Evolutionary conservation across 306 rosid species (phyloP).

Genomic region (Dalbergia cultrata): DNA sequence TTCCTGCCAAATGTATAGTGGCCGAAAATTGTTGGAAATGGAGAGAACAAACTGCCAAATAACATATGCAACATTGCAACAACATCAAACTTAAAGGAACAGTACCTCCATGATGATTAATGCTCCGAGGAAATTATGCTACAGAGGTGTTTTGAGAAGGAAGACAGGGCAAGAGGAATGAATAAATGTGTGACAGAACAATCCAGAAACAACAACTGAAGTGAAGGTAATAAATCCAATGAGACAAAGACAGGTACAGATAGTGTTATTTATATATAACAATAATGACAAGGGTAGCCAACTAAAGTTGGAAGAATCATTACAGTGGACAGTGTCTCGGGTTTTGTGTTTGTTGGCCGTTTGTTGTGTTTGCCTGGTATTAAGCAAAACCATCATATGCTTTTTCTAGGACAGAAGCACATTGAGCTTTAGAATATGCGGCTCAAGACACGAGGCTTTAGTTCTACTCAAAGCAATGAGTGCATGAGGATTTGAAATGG

Average conservation of each 20-base stretch:
- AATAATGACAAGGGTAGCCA: conserved; percentile 33
- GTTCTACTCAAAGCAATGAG: conserved; percentile 59
- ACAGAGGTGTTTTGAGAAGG: conserved; percentile 27
- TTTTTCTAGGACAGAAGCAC: conserved; percentile 48
- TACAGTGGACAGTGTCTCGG: conserved; percentile 43
- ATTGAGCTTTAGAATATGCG: conserved; percentile 42
- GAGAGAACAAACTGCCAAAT: not conserved
- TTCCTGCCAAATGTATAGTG: not conserved
- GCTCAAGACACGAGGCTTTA: conserved; percentile 58
- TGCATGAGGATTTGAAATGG: conserved; percentile 62
- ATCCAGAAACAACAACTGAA: conserved; percentile 30
- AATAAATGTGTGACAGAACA: conserved; percentile 35
- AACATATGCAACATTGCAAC: not conserved
- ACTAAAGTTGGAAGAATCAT: conserved; percentile 48
- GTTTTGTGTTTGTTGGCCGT: conserved; percentile 27
- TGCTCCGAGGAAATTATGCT: conserved; percentile 31
- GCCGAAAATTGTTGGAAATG: not conserved
- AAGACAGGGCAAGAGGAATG: not conserved
- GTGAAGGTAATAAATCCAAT: conserved; percentile 30
- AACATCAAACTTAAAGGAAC: not conserved
- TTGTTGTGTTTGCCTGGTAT: conserved; percentile 20
- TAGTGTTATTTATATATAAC: conserved; percentile 40
- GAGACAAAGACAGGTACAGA: not conserved
- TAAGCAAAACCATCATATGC: not conserved
- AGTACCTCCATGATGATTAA: conserved; percentile 52